Conservation (phyloP, 768 basidiomycete genomes). For the Suillus luteus region DNA sequence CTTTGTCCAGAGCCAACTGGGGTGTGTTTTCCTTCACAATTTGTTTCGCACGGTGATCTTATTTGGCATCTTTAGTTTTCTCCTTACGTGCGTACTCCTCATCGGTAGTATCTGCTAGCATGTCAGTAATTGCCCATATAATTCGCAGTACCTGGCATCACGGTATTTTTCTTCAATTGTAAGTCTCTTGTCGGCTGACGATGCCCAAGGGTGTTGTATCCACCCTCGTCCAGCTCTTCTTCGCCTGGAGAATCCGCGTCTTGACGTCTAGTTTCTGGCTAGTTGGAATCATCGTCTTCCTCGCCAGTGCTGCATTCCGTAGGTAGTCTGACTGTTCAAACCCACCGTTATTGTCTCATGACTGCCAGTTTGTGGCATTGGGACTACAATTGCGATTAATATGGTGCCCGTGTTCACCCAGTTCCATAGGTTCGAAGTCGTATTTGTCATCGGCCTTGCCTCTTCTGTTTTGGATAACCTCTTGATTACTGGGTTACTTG, state of each 20-base stretch:
- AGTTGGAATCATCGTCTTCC: slow-evolving; percentile 15
- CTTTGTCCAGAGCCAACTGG: slow-evolving; percentile 24
- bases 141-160: slow-evolving; percentile 24
- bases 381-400: slow-evolving; percentile 31
- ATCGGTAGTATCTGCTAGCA: slow-evolving; percentile 6
- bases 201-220: slow-evolving; percentile 26
- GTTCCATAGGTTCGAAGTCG: slow-evolving; percentile 32
- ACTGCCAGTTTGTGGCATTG: slow-evolving; percentile 32
- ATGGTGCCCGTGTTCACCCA: slow-evolving; percentile 30
- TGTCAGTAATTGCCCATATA: neutral
- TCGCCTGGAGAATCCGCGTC: slow-evolving; percentile 30
- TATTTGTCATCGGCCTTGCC: slow-evolving; percentile 45
- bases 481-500: slow-evolving; percentile 46
- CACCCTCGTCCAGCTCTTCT: slow-evolving; percentile 30
- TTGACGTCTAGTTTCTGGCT: slow-evolving; percentile 18
- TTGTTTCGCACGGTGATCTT: neutral
- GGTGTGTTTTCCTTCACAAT: slow-evolving; percentile 14
- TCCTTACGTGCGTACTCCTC: slow-evolving; percentile 25
- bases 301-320: slow-evolving; percentile 25
- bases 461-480: slow-evolving; percentile 47
- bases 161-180: slow-evolving; percentile 15
- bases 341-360: slow-evolving; percentile 10
- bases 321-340: slow-evolving; percentile 6
- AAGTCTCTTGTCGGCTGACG: neutral
- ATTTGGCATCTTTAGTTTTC: slow-evolving; percentile 24